Conservation (phyloP, 495 filamentous ascomycete genomes). For the Cladorrhinum samala region DNA sequence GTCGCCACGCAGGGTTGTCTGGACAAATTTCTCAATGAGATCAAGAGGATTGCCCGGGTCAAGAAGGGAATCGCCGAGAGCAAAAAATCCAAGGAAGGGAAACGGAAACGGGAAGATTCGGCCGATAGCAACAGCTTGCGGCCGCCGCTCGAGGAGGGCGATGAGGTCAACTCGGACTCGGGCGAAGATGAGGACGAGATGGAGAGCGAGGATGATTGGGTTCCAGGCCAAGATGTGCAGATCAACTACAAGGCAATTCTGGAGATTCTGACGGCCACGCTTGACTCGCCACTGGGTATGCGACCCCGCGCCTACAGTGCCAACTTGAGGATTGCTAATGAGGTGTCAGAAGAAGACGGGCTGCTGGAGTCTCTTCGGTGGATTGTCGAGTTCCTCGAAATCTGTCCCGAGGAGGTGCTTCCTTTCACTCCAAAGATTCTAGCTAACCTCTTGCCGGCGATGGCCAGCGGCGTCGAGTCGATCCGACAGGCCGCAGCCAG, state of each 20-base stretch:
- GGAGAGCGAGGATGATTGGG: conserved; percentile 82
- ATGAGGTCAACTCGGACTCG: conserved; percentile 54
- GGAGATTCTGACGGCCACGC: conserved; percentile 84
- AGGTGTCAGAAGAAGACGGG: conserved; percentile 69
- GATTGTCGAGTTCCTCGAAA: conserved; percentile 95
- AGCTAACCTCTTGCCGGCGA: conserved; percentile 85
- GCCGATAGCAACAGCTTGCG: conserved; percentile 55
- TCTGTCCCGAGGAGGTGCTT: conserved; percentile 96
- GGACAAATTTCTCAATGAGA: conserved; percentile 90
- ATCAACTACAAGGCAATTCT: conserved; percentile 89
- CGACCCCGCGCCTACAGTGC: neutral
- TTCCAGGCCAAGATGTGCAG: conserved; percentile 94
- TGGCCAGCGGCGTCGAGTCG: conserved; percentile 82
- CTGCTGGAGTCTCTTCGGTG: conserved; percentile 86
- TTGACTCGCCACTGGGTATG: conserved; percentile 75
- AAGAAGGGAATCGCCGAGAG: conserved; percentile 91
- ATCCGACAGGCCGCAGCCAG: conserved; percentile 82
- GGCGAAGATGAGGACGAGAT: conserved; percentile 51
- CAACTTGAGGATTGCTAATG: conserved; percentile 16
- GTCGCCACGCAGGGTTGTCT: conserved; percentile 82
- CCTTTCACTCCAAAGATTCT: conserved; percentile 88
- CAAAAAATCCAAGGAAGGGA: conserved; percentile 63
- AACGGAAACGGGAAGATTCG: conserved; percentile 56
- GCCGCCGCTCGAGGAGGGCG: conserved; percentile 36
- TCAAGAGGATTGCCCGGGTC: conserved; percentile 86